Base-by-base conservation (phyloP, 306 rosid genomes). In the Sechiopsis laciniata region DNA sequence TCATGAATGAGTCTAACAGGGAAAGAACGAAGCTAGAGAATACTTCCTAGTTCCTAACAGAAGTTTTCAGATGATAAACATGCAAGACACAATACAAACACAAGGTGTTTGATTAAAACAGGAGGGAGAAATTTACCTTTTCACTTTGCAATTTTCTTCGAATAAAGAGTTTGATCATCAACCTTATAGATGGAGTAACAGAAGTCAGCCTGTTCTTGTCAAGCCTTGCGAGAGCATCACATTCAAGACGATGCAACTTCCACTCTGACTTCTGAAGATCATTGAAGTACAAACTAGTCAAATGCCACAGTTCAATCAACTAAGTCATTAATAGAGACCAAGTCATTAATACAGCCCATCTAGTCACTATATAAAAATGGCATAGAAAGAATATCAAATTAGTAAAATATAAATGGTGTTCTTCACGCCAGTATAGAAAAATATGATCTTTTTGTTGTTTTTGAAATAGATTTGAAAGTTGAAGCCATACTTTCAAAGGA, bases 201-300 rank as follows among this genome's bases (percentile, higher is more conserved):
- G 78, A 87, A 82, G 71, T 83, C 65, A 91, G 78, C 83, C 78
- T 86, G 26, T 78, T 83, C 77, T 69, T 65, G 59, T 84, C 88
- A 53, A 90, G 84, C 83, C 84, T 89, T 4, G 88, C 83, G 20
- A 94, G 89, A 66, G 81, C 89, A 45, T 81, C 82, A 73, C 98
- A 94, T 82, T 94, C 98, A 75, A 94, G 85, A 73, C 92, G 96
- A 82, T 94, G 98, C 82, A 90, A 80, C 73, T 87, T 86, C 98
- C 97, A 94, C 46, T 87, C 98, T 24, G 80, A 83, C 82, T 81
- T 90, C 97, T 94, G 80, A 68, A 66, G 62, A 72, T 71, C 66
- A 67, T 55, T 10, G 77, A 77, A 75, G 48, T 42, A 72, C 13
- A 59, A 51, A 37, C 13, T 50, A 22, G 22, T 50, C 35, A 69